Evolutionary conservation across 2,329 filamentous ascomycete species (phyloP), one percentile per base, ranked within the genome.

Genomic region (Apiospora hydei): DNA sequence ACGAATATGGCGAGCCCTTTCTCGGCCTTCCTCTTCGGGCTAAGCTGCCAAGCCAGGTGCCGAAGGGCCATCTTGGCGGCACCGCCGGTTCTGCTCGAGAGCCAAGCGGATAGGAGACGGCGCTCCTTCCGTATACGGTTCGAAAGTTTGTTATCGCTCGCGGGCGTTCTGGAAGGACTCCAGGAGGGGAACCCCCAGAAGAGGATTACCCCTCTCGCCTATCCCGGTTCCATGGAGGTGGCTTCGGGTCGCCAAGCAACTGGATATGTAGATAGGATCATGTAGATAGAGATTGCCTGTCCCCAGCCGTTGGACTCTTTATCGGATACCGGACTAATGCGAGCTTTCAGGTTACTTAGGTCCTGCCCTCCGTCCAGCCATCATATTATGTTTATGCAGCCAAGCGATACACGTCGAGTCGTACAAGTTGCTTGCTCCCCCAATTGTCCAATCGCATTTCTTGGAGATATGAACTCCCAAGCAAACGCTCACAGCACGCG

Each of bases 21-120:
- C 21, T 5, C 57, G 57, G 57, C 57, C 57, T 64, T 64, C 57
- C 57, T 41, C 57, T 41, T 64, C 34, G 18, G 57, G 57, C 34
- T 41, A 34, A 64, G 34, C 57, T 41, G 57, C 57, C 57, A 64
- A 64, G 53, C 34, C 57, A 21, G n/a, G 30, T 64, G 57, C 57
- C 57, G 57, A 18, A n/a, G 10, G 18, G 57, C 57, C 34, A 24
- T 11, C 57, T 41, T 64, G 57, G 53, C 53, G 30, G 6, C 14
- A n/a, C 16, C 53, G 30, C 53, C 26, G 53, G 16, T 18, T 24
- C 34, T 61, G 53, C 30, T 38, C 2, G 10, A 61, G 30, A 11
- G 30, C 53, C 53, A 61, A 61, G 53, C 53, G 53, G 26, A 21
- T 30, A 61, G 16, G 21, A 38, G 30, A 21, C 30, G 53, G 53